Evolutionary conservation across 73 alveolate species (phyloP).

Genomic region (Blepharisma stoltei): DNA sequence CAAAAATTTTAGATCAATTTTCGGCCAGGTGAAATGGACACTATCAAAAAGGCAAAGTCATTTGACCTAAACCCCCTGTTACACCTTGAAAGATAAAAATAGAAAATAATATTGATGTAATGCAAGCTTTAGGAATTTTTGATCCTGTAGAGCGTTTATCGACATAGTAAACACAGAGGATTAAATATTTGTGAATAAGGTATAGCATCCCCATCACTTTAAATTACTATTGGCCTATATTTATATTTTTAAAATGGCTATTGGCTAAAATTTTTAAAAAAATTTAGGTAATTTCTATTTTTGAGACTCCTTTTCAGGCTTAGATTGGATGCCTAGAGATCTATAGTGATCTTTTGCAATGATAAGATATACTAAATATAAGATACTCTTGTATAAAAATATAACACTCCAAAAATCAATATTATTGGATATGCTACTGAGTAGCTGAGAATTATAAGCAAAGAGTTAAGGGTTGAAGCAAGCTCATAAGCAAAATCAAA

Average conservation of each 20-base stretch:
- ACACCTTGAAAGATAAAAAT: not conserved
- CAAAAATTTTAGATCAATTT: too few species aligned
- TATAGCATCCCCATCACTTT: too few species aligned
- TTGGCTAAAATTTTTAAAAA: too few species aligned
- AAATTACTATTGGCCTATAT: too few species aligned
- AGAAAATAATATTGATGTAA: not conserved
- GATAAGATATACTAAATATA: not conserved
- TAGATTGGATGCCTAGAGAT: too few species aligned
- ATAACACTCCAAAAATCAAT: not conserved
- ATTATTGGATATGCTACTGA: slow-evolving; percentile 26
- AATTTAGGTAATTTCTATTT: too few species aligned
- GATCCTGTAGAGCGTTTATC: slow-evolving; percentile 4
- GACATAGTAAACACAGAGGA: not conserved
- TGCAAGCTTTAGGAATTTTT: not conserved
- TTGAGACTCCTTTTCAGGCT: too few species aligned
- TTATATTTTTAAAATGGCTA: too few species aligned
- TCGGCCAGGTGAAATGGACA: too few species aligned
- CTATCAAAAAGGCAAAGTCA: too few species aligned
- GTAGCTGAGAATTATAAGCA: not conserved
- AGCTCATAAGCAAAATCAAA: slow-evolving; percentile 13
- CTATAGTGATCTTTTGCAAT: too few species aligned
- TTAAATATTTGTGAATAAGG: not conserved
- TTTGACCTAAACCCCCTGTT: too few species aligned
- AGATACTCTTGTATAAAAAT: not conserved
- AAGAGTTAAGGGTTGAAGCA: not conserved